Conservation (phyloP, 805 yeast species). For the Suhomyces pyralidae region DNA sequence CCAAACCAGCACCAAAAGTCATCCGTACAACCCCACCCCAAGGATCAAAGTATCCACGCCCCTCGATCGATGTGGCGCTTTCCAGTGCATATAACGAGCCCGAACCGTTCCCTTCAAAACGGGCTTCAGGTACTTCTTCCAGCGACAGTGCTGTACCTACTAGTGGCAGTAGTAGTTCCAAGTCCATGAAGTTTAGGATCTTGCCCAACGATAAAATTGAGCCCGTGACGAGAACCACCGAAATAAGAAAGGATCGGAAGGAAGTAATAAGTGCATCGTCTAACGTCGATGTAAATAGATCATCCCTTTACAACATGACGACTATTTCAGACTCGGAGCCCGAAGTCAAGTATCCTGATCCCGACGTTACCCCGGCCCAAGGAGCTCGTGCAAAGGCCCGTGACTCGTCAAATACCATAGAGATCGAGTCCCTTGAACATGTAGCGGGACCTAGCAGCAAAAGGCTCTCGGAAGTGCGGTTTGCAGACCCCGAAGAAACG, state of each 20-base stretch:
- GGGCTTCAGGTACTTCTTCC: slow-evolving; percentile 7
- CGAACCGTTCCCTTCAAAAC: slow-evolving; percentile 4
- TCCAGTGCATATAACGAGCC: slow-evolving; percentile 1
- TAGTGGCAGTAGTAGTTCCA: slow-evolving; percentile 8
- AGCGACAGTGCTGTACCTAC: slow-evolving; percentile 3
- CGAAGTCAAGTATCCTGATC: slow-evolving; percentile 21
- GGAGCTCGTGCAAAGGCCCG: slow-evolving; percentile 3
- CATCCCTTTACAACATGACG: slow-evolving; percentile 16
- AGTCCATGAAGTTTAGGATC: slow-evolving; percentile 10
- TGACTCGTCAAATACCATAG: slow-evolving; percentile 1
- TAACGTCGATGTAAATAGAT: slow-evolving; percentile 14
- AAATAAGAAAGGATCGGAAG: slow-evolving; percentile 6
- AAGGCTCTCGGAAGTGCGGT: slow-evolving; percentile 1
- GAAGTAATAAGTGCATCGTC: slow-evolving; percentile 18
- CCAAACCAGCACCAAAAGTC: slow-evolving; percentile 1
- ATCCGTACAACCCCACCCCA: slow-evolving; percentile 1
- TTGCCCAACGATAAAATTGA: slow-evolving; percentile 11
- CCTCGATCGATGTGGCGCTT: slow-evolving; percentile 11
- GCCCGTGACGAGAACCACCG: slow-evolving; percentile 7
- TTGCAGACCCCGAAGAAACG: slow-evolving; percentile 4
- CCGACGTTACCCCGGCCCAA: slow-evolving; percentile 17
- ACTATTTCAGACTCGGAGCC: slow-evolving; percentile 10
- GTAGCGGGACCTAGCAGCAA: not conserved
- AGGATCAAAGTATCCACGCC: slow-evolving; percentile 1
- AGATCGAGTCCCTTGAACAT: not conserved